Conservation (phyloP, 2,329 filamentous ascomycete genomes). For the Sporothrix pallida region DNA sequence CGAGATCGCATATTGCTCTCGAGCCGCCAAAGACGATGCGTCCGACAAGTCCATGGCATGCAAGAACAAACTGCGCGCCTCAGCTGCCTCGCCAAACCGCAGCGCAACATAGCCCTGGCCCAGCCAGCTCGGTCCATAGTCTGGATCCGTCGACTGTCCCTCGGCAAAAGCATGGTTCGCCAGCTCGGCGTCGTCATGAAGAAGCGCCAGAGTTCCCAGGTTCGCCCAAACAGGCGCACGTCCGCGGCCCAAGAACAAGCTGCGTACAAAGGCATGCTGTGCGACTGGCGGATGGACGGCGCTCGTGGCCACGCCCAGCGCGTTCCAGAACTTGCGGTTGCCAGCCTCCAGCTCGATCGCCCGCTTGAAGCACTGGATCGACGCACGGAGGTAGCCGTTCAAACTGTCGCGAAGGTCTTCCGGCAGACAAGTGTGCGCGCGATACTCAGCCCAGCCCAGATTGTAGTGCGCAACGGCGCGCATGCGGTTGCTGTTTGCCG, state of each 20-base stretch:
- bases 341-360: constrained; percentile 94
- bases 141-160: constrained; percentile 91
- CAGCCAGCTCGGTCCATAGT: constrained; percentile 91
- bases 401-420: constrained; percentile 59
- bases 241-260: constrained; percentile 88
- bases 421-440: constrained; percentile 73
- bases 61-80: constrained; percentile 84
- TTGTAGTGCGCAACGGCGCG: constrained; percentile 98
- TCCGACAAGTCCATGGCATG: constrained; percentile 94
- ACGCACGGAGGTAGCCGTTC: constrained; percentile 74
- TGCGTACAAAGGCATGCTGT: constrained; percentile 91
- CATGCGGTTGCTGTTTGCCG: constrained; percentile 76
- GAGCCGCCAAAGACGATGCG: constrained; percentile 72
- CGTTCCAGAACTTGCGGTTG: constrained; percentile 97
- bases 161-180: constrained; percentile 89
- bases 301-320: constrained; percentile 88
- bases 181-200: constrained; percentile 83
- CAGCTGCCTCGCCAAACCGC: constrained; percentile 72
- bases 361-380: constrained; percentile 90
- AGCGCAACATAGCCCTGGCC: constrained; percentile 88
- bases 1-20: constrained; percentile 78
- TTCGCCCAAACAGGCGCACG: constrained; percentile 90
- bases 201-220: constrained; percentile 80
- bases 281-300: constrained; percentile 83
- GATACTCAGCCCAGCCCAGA: constrained; percentile 89